These are phyloP conservation scores for Bruguiera parviflora DNA, from an alignment of 345 rosid genomes.

Conservation along the genomic window DNA sequence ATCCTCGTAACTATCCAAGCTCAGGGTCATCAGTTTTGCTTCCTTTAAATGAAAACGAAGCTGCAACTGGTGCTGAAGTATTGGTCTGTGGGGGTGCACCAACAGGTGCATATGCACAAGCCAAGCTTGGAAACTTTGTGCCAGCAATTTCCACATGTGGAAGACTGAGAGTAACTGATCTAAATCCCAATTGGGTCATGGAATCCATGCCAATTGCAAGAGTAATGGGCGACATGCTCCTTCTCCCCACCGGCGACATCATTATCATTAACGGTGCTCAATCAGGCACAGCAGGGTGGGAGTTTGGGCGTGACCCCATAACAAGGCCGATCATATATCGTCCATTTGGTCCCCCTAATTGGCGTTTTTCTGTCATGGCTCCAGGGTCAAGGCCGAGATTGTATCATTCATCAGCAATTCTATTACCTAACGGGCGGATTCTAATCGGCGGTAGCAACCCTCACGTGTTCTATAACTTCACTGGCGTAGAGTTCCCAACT, in stretches of 20 bases:
- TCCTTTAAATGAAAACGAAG: conserved; percentile 54
- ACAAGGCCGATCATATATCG: conserved; percentile 59
- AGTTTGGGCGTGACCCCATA: conserved; percentile 39
- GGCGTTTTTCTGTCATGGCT: conserved; percentile 52
- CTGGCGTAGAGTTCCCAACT: conserved; percentile 58
- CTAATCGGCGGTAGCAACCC: conserved; percentile 86
- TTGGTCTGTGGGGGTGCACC: conserved; percentile 88
- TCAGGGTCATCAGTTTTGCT: conserved; percentile 77
- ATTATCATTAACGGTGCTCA: conserved; percentile 64
- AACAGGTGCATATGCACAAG: conserved; percentile 32
- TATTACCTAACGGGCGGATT: conserved; percentile 62
- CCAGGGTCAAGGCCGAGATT: conserved; percentile 49
- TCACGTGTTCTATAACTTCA: conserved; percentile 57
- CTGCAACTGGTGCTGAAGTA: conserved; percentile 42
- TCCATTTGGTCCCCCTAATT: conserved; percentile 10
- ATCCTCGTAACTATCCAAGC: conserved; percentile 83
- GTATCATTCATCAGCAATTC: conserved; percentile 73
- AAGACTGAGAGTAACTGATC: conserved; percentile 42
- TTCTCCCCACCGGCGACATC: conserved; percentile 67
- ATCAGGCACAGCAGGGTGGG: conserved; percentile 77
- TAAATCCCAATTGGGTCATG: conserved; percentile 59
- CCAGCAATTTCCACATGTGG: conserved; percentile 65
- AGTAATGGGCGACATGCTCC: conserved; percentile 86
- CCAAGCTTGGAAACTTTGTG: conserved; percentile 20
- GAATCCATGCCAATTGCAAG: conserved; percentile 71